Conservation (phyloP, 139 green algal species). For the Tetradesmus lagerheimii region DNA sequence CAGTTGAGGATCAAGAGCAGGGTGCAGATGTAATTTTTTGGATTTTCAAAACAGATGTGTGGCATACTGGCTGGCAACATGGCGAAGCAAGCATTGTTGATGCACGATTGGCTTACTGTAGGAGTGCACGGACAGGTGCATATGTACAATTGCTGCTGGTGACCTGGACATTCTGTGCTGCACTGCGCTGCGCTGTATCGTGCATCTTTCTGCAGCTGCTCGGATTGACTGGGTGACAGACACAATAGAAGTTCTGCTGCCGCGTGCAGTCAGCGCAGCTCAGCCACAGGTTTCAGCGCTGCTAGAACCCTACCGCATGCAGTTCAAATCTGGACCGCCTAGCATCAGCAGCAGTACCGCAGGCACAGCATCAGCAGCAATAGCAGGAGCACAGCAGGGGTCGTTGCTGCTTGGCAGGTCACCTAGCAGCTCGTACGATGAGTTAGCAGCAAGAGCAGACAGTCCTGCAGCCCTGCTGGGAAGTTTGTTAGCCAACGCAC, state of each 20-base stretch:
- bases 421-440: background rate
- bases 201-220: background rate
- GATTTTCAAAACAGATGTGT: no score
- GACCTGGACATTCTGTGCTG: no score
- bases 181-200: background rate
- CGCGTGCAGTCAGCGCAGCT: background rate
- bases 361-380: background rate
- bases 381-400: background rate
- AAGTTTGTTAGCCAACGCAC: conserved; percentile 1
- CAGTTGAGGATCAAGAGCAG: no score
- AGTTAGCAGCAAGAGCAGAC: background rate
- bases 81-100: no score
- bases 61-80: no score
- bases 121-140: background rate
- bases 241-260: conserved; percentile 18
- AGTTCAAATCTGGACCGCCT: background rate
- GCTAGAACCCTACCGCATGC: conserved; percentile 22
- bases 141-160: no score
- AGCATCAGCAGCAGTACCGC: conserved; percentile 8
- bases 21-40: no score
- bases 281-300: background rate
- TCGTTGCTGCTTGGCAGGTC: background rate
- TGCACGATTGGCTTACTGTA: background rate
- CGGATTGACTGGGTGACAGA: conserved; percentile 25
- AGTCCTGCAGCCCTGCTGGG: conserved; percentile 23